Evolutionary conservation across 2,329 filamentous ascomycete genomes (phyloP), one percentile per base, ranked within the genome.

Genomic region (Capronia americana): DNA sequence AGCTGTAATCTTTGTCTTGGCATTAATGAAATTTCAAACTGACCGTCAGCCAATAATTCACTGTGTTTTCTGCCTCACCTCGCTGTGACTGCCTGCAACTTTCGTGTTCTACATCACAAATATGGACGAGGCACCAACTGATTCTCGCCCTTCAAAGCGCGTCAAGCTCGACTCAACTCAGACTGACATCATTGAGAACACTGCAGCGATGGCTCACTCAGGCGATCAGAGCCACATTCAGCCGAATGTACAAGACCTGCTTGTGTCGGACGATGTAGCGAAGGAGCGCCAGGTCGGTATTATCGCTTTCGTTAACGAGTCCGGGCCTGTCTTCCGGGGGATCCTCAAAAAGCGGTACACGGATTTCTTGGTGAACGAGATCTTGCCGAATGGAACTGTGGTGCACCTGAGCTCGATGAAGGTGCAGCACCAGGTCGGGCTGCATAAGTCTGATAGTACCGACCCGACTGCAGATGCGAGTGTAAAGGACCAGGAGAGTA

Each of bases 301-400:
- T 70, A 86, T 85, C 8, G 83, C 86, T 70, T 90, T 86, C 75
- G 85, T 90, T 17, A 86, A 83, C 54, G 78, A 82, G 1, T 77
- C 83, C n/a, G 82, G 84, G 34, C 77, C 82, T 63, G 86, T 87
- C 0, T 91, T 91, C 70, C 77, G 79, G 14, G 90, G 88, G 20
- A 81, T 88, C 14, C 73, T 92, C 73, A 92, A 92, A 81, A 88
- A 90, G 75, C 84, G 92, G 71, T 97, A 93, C 78, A 94, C 93
- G 3, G 93, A 97, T 77, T 97, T 97, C 74, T 83, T 95, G 72
- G 93, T 97, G 73, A 93, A 96, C 75, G 93, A 97, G 78, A 94
- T 97, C 69, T 81, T 86, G 23, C 88, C 89, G 32, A 86, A 90
- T 74, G 93, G 93, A 17, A 79, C 88, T 61, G 91, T 96, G 14